These are phyloP conservation scores for Fusarium falciforme DNA, from an alignment of 2,329 filamentous ascomycete genomes.

Conservation along the genomic window DNA sequence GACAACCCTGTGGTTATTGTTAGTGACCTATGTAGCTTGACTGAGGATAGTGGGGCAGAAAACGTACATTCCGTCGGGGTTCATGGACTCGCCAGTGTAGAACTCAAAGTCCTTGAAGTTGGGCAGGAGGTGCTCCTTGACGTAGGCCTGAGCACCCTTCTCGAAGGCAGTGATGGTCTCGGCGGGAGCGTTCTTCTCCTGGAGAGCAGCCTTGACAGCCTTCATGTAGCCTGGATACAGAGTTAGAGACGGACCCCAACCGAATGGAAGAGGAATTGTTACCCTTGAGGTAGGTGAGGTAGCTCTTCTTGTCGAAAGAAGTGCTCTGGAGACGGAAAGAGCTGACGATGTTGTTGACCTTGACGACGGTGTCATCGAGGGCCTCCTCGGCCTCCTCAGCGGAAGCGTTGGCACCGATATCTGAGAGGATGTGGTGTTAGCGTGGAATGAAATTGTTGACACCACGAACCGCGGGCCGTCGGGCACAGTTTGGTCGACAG, in stretches of 20 bases:
- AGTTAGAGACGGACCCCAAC: slow-evolving; percentile 4
- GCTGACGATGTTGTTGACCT: slow-evolving; percentile 93
- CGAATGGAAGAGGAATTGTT: slow-evolving; percentile 33
- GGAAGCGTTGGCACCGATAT: slow-evolving; percentile 96
- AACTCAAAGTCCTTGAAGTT: slow-evolving; percentile 99
- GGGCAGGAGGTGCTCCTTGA: slow-evolving; percentile 82
- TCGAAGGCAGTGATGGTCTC: slow-evolving; percentile 83
- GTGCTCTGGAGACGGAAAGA: slow-evolving; percentile 89
- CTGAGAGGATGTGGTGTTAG: slow-evolving; percentile 54
- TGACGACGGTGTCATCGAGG: slow-evolving; percentile 74
- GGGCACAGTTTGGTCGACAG: background rate
- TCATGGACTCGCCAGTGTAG: slow-evolving; percentile 91
- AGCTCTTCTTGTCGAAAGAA: slow-evolving; percentile 87
- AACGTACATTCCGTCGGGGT: slow-evolving; percentile 91
- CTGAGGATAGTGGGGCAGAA: background rate
- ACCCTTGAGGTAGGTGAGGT: slow-evolving; percentile 88
- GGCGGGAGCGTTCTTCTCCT: slow-evolving; percentile 69
- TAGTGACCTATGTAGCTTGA: background rate
- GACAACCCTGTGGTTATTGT: slow-evolving; percentile 70
- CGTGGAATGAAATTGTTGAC: background rate
- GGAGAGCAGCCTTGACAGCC: slow-evolving; percentile 78
- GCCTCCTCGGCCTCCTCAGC: slow-evolving; percentile 88
- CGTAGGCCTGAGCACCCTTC: slow-evolving; percentile 76
- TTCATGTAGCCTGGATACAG: slow-evolving; percentile 83
- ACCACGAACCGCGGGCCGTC: background rate